These are phyloP conservation scores for Tremella fuciformis DNA, from an alignment of 768 basidiomycete genomes.

Conservation along the genomic window DNA sequence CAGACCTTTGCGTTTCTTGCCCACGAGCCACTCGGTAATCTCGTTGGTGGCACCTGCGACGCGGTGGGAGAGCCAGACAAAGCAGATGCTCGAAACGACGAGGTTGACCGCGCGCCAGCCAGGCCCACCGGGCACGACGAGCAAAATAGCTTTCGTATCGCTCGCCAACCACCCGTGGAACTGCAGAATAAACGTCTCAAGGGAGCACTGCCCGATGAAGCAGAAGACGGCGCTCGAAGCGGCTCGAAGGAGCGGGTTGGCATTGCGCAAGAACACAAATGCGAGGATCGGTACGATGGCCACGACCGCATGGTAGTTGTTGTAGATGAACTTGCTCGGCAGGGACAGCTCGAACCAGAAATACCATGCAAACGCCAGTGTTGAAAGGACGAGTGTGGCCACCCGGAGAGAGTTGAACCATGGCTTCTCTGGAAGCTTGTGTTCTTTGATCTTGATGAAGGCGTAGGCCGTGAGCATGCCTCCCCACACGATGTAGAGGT, in stretches of 20 bases:
- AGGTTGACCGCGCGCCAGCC: constrained; percentile 74
- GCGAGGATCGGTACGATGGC: constrained; percentile 75
- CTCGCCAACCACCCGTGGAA: constrained; percentile 80
- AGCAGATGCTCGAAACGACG: constrained; percentile 68
- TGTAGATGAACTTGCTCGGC: constrained; percentile 79
- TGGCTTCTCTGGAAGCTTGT: constrained; percentile 66
- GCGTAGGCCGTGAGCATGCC: constrained; percentile 77
- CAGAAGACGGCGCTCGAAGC: constrained; percentile 67
- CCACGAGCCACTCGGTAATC: constrained; percentile 60
- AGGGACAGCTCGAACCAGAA: constrained; percentile 75
- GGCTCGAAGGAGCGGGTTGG: constrained; percentile 68
- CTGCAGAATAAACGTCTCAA: constrained; percentile 89
- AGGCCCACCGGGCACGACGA: constrained; percentile 66
- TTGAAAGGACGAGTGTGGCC: constrained; percentile 58
- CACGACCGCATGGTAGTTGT: constrained; percentile 78
- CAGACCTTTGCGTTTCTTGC: constrained; percentile 45
- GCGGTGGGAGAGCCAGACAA: constrained; percentile 74
- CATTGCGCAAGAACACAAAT: constrained; percentile 73
- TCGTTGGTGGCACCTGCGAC: constrained; percentile 72
- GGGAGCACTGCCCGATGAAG: constrained; percentile 79
- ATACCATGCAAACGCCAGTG: constrained; percentile 67
- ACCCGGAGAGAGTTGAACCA: constrained; percentile 63
- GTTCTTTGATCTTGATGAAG: constrained; percentile 71
- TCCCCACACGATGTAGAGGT: constrained; percentile 81
- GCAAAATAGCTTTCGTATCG: constrained; percentile 75